These are phyloP conservation scores for Candida sanyiensis DNA, from an alignment of 805 yeast species.

Conservation along the genomic window DNA sequence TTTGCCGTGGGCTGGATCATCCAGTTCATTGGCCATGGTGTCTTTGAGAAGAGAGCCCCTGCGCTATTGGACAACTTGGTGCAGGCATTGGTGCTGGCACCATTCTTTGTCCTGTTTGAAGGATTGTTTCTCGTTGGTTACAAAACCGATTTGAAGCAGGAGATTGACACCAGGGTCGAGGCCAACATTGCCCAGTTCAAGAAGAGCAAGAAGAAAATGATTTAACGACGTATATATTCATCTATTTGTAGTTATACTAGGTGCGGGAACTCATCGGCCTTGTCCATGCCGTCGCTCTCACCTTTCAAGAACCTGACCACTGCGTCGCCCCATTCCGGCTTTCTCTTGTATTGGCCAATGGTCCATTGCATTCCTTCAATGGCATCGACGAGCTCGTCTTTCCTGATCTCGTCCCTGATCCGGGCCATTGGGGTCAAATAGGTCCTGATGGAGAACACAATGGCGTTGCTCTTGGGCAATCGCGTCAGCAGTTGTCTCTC, in stretches of 20 bases:
- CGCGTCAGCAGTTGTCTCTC: conserved; percentile 56
- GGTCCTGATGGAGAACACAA: conserved; percentile 50
- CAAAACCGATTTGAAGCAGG: conserved; percentile 37
- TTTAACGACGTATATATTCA: neutral
- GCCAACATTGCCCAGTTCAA: conserved; percentile 25
- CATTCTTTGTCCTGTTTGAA: conserved; percentile 82
- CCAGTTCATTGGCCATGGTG: conserved; percentile 86
- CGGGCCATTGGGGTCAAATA: conserved; percentile 48
- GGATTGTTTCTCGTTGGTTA: conserved; percentile 63
- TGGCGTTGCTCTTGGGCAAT: conserved; percentile 42
- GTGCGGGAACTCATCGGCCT: conserved; percentile 11
- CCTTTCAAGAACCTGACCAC: conserved; percentile 38
- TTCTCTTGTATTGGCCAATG: conserved; percentile 56
- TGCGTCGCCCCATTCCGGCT: conserved; percentile 67
- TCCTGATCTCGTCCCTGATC: conserved; percentile 40
- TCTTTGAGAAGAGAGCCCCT: conserved; percentile 77
- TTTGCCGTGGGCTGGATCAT: conserved; percentile 66
- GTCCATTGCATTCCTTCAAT: conserved; percentile 57
- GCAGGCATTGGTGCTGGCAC: conserved; percentile 87
- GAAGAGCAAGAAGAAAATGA: conserved; percentile 5
- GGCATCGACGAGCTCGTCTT: conserved; percentile 54
- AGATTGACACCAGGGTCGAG: conserved; percentile 32
- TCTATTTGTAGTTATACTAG: neutral
- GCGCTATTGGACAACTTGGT: conserved; percentile 77
- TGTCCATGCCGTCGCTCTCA: conserved; percentile 31